Evolutionary conservation across 1,139 yeast genomes (phyloP), one percentile per base, ranked within the genome.

Genomic region (Candida sanyaensis): DNA sequence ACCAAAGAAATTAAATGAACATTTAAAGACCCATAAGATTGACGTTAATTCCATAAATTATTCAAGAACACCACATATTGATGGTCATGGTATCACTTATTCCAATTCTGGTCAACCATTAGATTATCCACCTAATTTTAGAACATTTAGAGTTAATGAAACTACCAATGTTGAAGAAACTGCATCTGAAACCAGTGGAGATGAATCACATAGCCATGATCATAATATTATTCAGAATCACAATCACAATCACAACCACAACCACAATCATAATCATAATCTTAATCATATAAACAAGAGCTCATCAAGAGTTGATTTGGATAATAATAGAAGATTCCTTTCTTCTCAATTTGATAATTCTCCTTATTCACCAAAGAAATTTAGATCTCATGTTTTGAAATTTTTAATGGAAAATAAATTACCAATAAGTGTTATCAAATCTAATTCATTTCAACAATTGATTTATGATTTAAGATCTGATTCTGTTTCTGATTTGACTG

Each of bases 1-100:
- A 28, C 86, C 86, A 27, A 81, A 81, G 66, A 81, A 81, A 59
- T 64, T 81, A 44, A 73, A 76, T 50, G 86, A 81, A 58, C 86
- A 81, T 60, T 64, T 81, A 54, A 75, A 75, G 53, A 79, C 84
- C 4, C 86, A 81, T 58, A 79, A 78, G 58, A 66, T 81, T 48
- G 65, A 67, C 23, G 66, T 61, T 44, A 69, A 66, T 9, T 65
- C 73, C 44, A 64, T 73, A 42, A 73, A 73, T 50, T 62, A 65
- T 44, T 51, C 71, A 9, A 54, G 79, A 23, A 56, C 71, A 8
- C 60, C 68, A 10, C 73, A 75, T 1, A 62, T 71, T 4, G 77
- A 75, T 55, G 75, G 77, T 1, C 60, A 62, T 46, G 76, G 77
- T n/a, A 59, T 66, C 21, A 63, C 71, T 4, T 71, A 65, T 53